Evolutionary conservation across 495 filamentous ascomycete species (phyloP).

Genomic region (Penicillium subrubescens): DNA sequence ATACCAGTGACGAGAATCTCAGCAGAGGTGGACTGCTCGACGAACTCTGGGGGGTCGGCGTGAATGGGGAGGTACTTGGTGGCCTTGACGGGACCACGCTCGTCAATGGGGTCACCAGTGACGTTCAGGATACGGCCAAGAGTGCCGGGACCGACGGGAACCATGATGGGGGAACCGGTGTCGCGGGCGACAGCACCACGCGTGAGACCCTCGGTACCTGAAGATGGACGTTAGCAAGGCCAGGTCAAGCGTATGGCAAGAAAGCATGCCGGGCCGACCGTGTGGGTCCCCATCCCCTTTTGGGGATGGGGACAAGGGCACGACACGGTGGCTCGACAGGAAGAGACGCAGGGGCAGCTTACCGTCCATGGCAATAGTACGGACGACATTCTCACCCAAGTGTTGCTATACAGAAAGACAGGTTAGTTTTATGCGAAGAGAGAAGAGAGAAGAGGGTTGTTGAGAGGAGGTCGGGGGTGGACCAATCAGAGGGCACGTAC

Average conservation of each 20-base stretch:
- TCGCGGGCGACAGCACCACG: slow-evolving; percentile 84
- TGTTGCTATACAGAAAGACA: slow-evolving; percentile 71
- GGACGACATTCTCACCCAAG: slow-evolving; percentile 98
- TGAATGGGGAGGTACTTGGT: slow-evolving; percentile 87
- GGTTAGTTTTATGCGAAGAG: slow-evolving; percentile 26
- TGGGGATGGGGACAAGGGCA: slow-evolving; percentile 14
- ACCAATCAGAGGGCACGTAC: slow-evolving; percentile 60
- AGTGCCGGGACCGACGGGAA: slow-evolving; percentile 92
- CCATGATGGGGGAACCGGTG: slow-evolving; percentile 93
- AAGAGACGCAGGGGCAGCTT: slow-evolving; percentile 41
- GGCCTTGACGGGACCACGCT: slow-evolving; percentile 96
- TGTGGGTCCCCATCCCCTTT: slow-evolving; percentile 26
- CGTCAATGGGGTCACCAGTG: slow-evolving; percentile 99
- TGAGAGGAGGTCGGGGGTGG: slow-evolving; percentile 15
- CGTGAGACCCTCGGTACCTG: slow-evolving; percentile 98
- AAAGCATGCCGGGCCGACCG: slow-evolving; percentile 19
- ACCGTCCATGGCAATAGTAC: slow-evolving; percentile 99
- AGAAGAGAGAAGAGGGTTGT: slow-evolving; percentile 7
- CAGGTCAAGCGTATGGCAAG: not conserved
- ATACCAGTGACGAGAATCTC: slow-evolving; percentile 99
- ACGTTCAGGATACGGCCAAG: slow-evolving; percentile 99
- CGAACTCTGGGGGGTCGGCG: slow-evolving; percentile 86
- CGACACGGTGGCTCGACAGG: slow-evolving; percentile 31
- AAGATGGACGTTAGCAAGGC: slow-evolving; percentile 1
- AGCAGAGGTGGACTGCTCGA: slow-evolving; percentile 91